phyloP scores from a whole-genome alignment of 2,329 filamentous ascomycete genomes.

The Dactylonectria macrodidyma region DNA sequence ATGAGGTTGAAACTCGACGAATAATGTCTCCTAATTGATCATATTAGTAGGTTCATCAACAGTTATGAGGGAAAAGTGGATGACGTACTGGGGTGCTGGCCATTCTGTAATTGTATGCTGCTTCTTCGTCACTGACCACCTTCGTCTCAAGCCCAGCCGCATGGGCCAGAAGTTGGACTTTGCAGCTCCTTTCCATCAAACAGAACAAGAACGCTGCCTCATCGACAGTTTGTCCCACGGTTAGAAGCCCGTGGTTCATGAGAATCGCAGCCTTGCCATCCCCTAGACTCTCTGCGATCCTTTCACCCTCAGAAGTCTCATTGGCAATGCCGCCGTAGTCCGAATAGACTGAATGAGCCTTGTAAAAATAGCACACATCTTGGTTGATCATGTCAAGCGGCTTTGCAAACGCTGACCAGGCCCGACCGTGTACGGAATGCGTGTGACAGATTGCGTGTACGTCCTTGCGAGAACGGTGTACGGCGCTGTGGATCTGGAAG shows the following conservation, averaged over 20 bases:
- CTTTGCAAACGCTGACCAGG: constrained; percentile 70
- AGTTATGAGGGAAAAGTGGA: too few relatives aligned
- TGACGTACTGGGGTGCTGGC: constrained; percentile 16
- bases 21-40: constrained; percentile 3
- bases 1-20: constrained; percentile 18
- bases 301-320: constrained; percentile 67
- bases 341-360: constrained; percentile 68
- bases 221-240: constrained; percentile 73
- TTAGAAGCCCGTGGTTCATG: constrained; percentile 74
- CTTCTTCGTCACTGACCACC: constrained; percentile 20
- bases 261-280: constrained; percentile 68
- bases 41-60: neutral
- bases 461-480: constrained; percentile 70
- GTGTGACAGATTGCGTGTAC: constrained; percentile 72
- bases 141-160: constrained; percentile 3
- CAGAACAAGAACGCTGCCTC: constrained; percentile 73
- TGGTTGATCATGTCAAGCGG: constrained; percentile 74
- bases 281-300: constrained; percentile 70
- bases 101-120: constrained; percentile 16
- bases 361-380: constrained; percentile 69
- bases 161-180: constrained; percentile 40
- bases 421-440: constrained; percentile 70
- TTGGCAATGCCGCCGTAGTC: constrained; percentile 74
- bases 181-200: constrained; percentile 35
- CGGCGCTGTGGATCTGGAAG: constrained; percentile 72